Evolutionary conservation across 148 eudicot species (phyloP), one percentile per base, ranked within the genome.

Genomic region (Vaccinium myrtillus): DNA sequence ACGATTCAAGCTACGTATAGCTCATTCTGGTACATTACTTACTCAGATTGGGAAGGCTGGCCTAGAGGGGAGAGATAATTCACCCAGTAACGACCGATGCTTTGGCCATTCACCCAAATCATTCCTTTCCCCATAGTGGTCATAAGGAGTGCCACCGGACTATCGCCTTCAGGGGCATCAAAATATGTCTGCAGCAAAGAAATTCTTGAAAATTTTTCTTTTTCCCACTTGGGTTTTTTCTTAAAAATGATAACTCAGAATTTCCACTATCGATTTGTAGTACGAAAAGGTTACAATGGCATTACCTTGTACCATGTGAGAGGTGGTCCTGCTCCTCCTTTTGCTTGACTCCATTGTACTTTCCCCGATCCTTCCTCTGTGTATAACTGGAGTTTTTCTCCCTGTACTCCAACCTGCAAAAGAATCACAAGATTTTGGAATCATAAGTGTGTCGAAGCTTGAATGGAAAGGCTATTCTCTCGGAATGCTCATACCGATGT

Each of bases 231-330:
- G 11, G 49, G 50, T 61, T 18, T 39, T 8, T 58, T 27, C 59
- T 46, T 50, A 56, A 14, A 23, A 23, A 5, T 19, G 27, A 27
- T 63, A 76, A 76, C 50, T 30, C 25, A 8, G 49, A 59, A n/a
- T 36, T 43, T 8, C 48, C 10, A 71, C 30, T 21, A 14, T 77
- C 10, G 61, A 12, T 77, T 21, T 51, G 13, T 54, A 13, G 12
- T 25, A 14, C 14, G 25, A 51, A 27, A n/a, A 23, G 59, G 30
- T 77, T 50, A 1, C 21, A 50, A 21, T 25, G 25, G 65, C 36
- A 71, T 51, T 92, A 95, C 98, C 98, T 90, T 94, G 78, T 93
- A 96, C 99, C 99, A 96, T 16, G 98, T 91, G 25, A 92, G 32
- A 71, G 92, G 88, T 49, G 89, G 81, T 12, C 90, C 87, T n/a